Percentiles rank a stretch among this genome's conserved stretches.
Conservation (phyloP, 768 basidiomycete species). For the Lentinula raphanica region DNA sequence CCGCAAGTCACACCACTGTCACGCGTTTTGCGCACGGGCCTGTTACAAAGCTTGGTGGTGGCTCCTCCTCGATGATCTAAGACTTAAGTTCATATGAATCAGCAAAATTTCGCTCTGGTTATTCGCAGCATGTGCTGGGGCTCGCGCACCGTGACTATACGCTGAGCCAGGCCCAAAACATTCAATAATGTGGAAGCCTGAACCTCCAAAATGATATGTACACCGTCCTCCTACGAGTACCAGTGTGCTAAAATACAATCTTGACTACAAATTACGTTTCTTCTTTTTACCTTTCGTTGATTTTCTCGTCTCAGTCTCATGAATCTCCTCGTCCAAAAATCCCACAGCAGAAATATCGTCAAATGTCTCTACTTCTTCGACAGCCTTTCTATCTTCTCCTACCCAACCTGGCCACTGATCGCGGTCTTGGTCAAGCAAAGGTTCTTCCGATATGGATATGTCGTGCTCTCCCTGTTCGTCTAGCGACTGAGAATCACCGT, state of each 20-base stretch:
- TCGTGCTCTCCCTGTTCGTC: slow-evolving; percentile 30
- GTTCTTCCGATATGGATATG: slow-evolving; percentile 12
- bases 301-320: slow-evolving; percentile 8
- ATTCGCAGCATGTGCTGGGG: too few relatives aligned
- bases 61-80: neutral
- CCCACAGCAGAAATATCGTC: slow-evolving; percentile 41
- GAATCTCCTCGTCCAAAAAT: slow-evolving; percentile 33
- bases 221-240: too few relatives aligned
- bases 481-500: slow-evolving; percentile 29
- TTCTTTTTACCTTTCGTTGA: slow-evolving; percentile 1
- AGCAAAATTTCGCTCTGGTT: too few relatives aligned
- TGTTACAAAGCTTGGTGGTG: neutral
- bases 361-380: slow-evolving; percentile 50
- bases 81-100: neutral
- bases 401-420: slow-evolving; percentile 42
- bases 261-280: neutral
- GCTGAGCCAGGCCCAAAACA: too few relatives aligned
- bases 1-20: neutral
- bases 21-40: neutral
- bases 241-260: slow-evolving; percentile 5
- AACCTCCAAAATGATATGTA: too few relatives aligned
- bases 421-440: slow-evolving; percentile 8
- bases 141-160: too few relatives aligned
- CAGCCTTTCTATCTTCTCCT: slow-evolving; percentile 34
- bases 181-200: too few relatives aligned